Percentiles rank a stretch among this genome's conserved stretches.
These are phyloP conservation scores for Pharus latifolius DNA, from an alignment of 176 grass and related monocot genomes.

Conservation along the genomic window DNA sequence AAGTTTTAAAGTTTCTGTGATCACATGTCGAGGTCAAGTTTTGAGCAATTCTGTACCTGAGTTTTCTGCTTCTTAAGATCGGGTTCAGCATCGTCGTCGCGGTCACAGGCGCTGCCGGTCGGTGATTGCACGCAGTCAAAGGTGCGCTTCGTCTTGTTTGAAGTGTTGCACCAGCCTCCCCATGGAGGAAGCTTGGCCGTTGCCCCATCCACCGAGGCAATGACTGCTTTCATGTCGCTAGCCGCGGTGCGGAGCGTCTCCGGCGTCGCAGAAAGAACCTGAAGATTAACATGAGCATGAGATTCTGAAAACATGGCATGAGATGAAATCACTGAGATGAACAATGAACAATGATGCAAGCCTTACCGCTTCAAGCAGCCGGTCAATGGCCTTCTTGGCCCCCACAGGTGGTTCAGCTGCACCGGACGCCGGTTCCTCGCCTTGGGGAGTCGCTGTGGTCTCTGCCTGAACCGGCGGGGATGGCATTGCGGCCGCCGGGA, in stretches of 20 bases:
- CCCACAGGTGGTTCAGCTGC: neutral
- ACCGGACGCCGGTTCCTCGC: neutral
- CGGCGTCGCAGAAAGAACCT: neutral
- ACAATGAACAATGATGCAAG: neutral
- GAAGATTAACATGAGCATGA: neutral
- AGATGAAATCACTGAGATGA: neutral
- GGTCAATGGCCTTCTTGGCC: neutral
- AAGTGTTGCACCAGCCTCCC: too few relatives aligned
- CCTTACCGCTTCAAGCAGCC: neutral
- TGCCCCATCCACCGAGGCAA: too few relatives aligned
- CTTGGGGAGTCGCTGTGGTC: neutral
- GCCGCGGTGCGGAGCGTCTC: neutral
- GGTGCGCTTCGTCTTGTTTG: neutral
- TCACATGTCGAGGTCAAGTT: too few relatives aligned
- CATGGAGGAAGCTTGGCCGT: too few relatives aligned
- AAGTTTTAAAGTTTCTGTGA: too few relatives aligned
- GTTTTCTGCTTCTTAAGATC: conserved; percentile 10
- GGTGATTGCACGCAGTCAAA: too few relatives aligned
- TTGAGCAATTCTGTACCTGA: neutral
- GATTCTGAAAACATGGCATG: neutral
- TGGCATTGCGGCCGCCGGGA: too few relatives aligned
- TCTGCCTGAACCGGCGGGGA: neutral
- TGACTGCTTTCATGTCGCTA: neutral
- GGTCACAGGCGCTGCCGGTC: too few relatives aligned
- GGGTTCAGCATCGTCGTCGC: too few relatives aligned